Conservation (phyloP, 2,329 filamentous ascomycete genomes). For the Cladophialophora yegresii region DNA sequence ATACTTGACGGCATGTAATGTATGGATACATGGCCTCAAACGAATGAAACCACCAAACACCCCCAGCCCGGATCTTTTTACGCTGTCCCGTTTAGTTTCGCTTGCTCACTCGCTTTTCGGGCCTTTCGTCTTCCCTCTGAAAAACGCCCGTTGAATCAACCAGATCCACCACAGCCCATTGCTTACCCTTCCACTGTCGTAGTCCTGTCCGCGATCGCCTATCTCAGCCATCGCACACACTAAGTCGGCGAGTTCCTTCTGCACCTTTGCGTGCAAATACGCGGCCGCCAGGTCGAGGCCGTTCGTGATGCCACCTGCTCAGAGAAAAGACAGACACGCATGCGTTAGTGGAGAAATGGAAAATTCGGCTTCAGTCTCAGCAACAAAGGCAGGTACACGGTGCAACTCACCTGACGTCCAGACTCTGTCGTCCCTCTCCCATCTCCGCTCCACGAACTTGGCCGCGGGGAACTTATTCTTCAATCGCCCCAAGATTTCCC, state of each 20-base stretch:
- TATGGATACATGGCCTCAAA: not conserved
- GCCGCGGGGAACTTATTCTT: conserved; percentile 29
- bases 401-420: conserved; percentile 38
- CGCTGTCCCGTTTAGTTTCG: not conserved
- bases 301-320: conserved; percentile 37
- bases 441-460: conserved; percentile 36
- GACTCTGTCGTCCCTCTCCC: conserved; percentile 39
- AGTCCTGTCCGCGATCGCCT: conserved; percentile 36
- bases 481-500: conserved; percentile 27
- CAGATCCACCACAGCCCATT: conserved; percentile 24
- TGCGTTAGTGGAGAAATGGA: conserved; percentile 1
- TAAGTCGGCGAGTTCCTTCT: conserved; percentile 39
- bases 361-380: not conserved
- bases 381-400: not conserved
- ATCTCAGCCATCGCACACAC: conserved; percentile 44
- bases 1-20: not conserved
- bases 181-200: conserved; percentile 32
- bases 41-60: not conserved
- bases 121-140: not conserved
- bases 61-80: not conserved
- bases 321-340: not conserved
- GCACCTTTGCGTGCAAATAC: conserved; percentile 39
- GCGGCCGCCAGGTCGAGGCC: conserved; percentile 41
- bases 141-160: conserved; percentile 14
- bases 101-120: not conserved